phyloP scores from a whole-genome alignment of 352 stramenopile species.

The Globisporangium lucens region DNA sequence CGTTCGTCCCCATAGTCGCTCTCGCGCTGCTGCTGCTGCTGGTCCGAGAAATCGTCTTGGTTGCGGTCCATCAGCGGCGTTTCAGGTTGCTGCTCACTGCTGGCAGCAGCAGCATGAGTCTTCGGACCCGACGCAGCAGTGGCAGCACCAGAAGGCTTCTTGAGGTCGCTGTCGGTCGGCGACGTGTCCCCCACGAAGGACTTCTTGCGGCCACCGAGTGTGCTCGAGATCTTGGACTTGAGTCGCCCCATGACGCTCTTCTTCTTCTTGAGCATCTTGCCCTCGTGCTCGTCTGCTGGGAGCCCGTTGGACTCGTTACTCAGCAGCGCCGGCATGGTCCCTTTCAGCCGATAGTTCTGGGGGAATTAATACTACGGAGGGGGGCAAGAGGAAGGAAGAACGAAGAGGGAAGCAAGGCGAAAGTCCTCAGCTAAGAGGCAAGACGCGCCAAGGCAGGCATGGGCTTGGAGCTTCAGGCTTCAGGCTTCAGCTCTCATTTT shows the following conservation, averaged over 20 bases:
- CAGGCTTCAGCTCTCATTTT: not conserved
- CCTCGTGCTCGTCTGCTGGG: constrained; percentile 18
- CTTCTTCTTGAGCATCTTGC: constrained; percentile 40
- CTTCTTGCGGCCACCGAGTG: constrained; percentile 46
- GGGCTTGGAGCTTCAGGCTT: not conserved
- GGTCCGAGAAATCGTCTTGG: not conserved
- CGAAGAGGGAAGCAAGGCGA: constrained; percentile 10
- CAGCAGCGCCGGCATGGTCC: constrained; percentile 27
- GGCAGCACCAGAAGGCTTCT: not conserved
- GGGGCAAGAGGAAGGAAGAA: not conserved
- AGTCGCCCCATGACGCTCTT: constrained; percentile 64
- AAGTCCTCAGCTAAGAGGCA: constrained; percentile 15
- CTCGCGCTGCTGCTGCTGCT: constrained; percentile 6
- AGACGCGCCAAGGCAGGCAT: not conserved
- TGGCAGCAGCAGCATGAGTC: not conserved
- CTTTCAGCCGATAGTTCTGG: not conserved
- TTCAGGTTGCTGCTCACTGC: constrained; percentile 25
- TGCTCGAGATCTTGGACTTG: constrained; percentile 61
- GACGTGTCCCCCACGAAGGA: constrained; percentile 21
- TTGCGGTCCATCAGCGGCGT: not conserved
- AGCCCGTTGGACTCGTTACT: constrained; percentile 19
- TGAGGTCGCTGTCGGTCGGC: constrained; percentile 34
- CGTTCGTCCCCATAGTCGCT: not conserved
- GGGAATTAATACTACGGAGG: constrained; percentile 3
- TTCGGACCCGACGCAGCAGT: not conserved